phyloP scores from a whole-genome alignment of 768 basidiomycete genomes.

The Rhizopogon salebrosus region DNA sequence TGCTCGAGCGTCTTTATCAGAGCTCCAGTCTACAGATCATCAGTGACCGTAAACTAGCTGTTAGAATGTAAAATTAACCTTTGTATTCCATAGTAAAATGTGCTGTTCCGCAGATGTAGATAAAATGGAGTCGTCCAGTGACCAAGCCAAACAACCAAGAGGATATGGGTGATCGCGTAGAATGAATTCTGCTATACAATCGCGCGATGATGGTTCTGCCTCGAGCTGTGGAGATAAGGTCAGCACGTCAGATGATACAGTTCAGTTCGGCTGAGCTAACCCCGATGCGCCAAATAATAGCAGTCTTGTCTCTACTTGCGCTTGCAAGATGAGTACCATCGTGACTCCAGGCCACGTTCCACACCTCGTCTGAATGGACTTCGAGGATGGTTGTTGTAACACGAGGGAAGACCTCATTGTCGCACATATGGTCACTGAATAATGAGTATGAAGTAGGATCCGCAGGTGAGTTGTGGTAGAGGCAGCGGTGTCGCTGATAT shows the following conservation, averaged over 20 bases:
- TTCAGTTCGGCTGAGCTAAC: slow-evolving; percentile 47
- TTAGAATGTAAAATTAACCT: slow-evolving; percentile 44
- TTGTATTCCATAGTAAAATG: slow-evolving; percentile 87
- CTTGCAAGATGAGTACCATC: slow-evolving; percentile 81
- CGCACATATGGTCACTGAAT: slow-evolving; percentile 82
- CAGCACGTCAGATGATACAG: slow-evolving; percentile 9
- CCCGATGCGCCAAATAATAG: slow-evolving; percentile 84
- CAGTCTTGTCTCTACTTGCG: slow-evolving; percentile 81
- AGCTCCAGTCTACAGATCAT: slow-evolving; percentile 58
- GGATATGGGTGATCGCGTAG: slow-evolving; percentile 75
- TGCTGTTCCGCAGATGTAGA: slow-evolving; percentile 77
- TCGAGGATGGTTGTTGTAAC: slow-evolving; percentile 80
- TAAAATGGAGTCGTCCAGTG: slow-evolving; percentile 78
- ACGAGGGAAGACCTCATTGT: slow-evolving; percentile 76
- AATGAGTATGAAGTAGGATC: slow-evolving; percentile 65
- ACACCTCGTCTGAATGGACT: slow-evolving; percentile 90
- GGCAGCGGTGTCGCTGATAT: slow-evolving; percentile 75
- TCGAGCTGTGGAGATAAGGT: slow-evolving; percentile 34
- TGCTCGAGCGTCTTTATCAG: slow-evolving; percentile 60
- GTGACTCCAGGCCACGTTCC: slow-evolving; percentile 95
- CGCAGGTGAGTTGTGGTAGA: slow-evolving; percentile 78
- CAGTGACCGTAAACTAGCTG: slow-evolving; percentile 3
- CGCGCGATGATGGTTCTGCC: slow-evolving; percentile 44
- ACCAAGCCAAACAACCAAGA: slow-evolving; percentile 88
- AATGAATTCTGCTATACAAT: slow-evolving; percentile 53